Base-by-base conservation (phyloP, 2,329 filamentous ascomycete genomes). In the Cordyceps fumosorosea region DNA sequence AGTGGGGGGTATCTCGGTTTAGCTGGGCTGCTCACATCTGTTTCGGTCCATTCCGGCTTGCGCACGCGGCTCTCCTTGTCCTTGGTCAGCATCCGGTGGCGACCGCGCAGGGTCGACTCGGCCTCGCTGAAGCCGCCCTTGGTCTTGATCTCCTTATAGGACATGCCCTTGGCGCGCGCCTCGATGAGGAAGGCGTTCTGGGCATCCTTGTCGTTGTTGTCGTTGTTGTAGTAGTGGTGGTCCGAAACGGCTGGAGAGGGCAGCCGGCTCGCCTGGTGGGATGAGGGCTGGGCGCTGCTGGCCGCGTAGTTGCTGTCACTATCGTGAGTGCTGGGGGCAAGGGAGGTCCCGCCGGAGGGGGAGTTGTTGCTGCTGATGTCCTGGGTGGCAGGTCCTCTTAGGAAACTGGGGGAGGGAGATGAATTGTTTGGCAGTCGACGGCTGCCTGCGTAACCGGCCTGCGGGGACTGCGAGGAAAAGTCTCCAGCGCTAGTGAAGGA, bases 71-170 rank as follows among this genome's bases (percentile, higher is more conserved):
- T 79, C 40, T 81, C 77, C 67, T 84, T 84, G 14, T 75, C 73
- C 75, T 90, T 90, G 8, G 84, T 89, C 67, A 91, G 72, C 2
- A 81, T 84, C 5, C 89, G 79, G 66, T 83, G 85, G 0, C 88
- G 81, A 0, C 89, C 89, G 16, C 89, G 81, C 44, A 93, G 77
- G 0, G 89, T 92, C 12, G 88, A 89, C 73, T 90, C 88, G 1
- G 87, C 85, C 67, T 89, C 86, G 0, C 70, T 73, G 65, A 87
- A 87, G 1, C 77, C 74, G 16, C 86, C 83, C 20, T 74, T 68
- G 7, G 70, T 67, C 44, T 81, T 81, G 67, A 91, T 90, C 63
- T 88, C 80, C 60, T 80, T 82, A 73, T 90, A 91, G 0, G 86
- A 84, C 75, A 84, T 75, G 3, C 87, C 87, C 1, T 76, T 71